Evolutionary conservation across 2,329 filamentous ascomycete genomes (phyloP).

Genomic region (Botryosphaeria agaves): DNA sequence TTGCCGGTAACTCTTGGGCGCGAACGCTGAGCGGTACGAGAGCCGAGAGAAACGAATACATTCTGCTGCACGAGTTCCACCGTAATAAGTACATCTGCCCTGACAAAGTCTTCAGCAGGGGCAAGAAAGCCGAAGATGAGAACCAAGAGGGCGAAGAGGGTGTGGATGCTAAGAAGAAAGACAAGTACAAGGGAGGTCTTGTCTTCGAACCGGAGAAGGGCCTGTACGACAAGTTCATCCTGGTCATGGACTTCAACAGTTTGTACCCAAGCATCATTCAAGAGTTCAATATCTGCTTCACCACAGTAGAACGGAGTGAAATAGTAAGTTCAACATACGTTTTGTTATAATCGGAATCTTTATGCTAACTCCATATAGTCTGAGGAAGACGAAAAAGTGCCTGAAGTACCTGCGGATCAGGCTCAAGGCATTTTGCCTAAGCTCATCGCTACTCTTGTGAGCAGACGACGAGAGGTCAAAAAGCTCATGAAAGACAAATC

Average conservation of each 20-base stretch:
- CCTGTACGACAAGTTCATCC: constrained; percentile 91
- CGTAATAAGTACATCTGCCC: constrained; percentile 96
- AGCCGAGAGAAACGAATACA: constrained; percentile 97
- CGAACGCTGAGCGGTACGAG: constrained; percentile 88
- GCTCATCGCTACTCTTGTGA: constrained; percentile 83
- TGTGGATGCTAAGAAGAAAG: constrained; percentile 78
- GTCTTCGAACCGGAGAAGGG: constrained; percentile 97
- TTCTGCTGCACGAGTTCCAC: constrained; percentile 92
- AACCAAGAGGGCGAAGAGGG: constrained; percentile 46
- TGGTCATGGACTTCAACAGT: constrained; percentile 99
- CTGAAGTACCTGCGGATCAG: constrained; percentile 64
- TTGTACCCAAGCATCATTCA: constrained; percentile 97
- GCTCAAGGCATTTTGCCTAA: constrained; percentile 73
- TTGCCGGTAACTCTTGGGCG: constrained; percentile 97
- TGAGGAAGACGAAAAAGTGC: constrained; percentile 74
- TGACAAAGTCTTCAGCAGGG: constrained; percentile 75
- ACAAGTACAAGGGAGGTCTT: constrained; percentile 96
- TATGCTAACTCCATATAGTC: constrained; percentile 25
- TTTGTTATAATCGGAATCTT: background rate
- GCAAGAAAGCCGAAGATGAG: constrained; percentile 58
- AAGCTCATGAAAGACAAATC: constrained; percentile 89
- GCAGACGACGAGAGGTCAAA: constrained; percentile 80
- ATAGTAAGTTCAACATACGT: constrained; percentile 38
- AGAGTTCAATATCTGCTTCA: constrained; percentile 99
- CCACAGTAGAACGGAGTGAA: constrained; percentile 68